These are phyloP conservation scores for Pisolithus albus DNA, from an alignment of 768 basidiomycete species.

Conservation along the genomic window DNA sequence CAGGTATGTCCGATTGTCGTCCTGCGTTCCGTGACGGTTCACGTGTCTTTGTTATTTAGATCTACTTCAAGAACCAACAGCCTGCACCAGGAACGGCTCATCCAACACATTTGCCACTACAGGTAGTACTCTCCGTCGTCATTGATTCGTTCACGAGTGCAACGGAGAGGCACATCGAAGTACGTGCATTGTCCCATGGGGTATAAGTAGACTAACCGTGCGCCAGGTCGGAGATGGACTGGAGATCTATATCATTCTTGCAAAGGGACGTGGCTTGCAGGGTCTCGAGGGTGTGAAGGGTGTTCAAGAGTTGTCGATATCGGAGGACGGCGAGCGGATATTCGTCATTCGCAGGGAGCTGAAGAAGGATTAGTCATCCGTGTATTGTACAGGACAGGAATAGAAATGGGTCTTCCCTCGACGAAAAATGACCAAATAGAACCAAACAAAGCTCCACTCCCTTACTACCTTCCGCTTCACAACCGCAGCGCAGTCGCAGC, in stretches of 20 bases:
- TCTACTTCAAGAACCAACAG: constrained; percentile 96
- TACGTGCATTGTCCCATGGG: constrained; percentile 26
- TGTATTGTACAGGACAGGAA: neutral
- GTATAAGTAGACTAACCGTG: neutral
- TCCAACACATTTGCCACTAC: constrained; percentile 75
- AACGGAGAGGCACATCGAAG: constrained; percentile 98
- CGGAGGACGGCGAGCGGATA: constrained; percentile 61
- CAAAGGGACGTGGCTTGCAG: constrained; percentile 56
- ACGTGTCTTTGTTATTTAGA: constrained; percentile 42
- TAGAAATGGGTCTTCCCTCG: neutral
- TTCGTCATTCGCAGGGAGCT: constrained; percentile 72
- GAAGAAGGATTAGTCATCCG: constrained; percentile 62
- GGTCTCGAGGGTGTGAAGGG: constrained; percentile 51
- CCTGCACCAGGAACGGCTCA: constrained; percentile 65
- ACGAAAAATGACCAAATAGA: constrained; percentile 17
- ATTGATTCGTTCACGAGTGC: constrained; percentile 96
- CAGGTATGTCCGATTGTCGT: constrained; percentile 66
- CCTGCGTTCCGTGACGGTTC: constrained; percentile 24
- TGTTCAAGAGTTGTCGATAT: constrained; percentile 56
- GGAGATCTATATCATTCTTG: constrained; percentile 83
- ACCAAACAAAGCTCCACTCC: constrained; percentile 15
- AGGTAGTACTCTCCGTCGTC: constrained; percentile 76
- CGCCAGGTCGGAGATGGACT: constrained; percentile 88
- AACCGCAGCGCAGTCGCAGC: no score
- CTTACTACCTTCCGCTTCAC: no score